Conservation (phyloP, 1,284 basidiomycete genomes). For the Dichomitus squalens region DNA sequence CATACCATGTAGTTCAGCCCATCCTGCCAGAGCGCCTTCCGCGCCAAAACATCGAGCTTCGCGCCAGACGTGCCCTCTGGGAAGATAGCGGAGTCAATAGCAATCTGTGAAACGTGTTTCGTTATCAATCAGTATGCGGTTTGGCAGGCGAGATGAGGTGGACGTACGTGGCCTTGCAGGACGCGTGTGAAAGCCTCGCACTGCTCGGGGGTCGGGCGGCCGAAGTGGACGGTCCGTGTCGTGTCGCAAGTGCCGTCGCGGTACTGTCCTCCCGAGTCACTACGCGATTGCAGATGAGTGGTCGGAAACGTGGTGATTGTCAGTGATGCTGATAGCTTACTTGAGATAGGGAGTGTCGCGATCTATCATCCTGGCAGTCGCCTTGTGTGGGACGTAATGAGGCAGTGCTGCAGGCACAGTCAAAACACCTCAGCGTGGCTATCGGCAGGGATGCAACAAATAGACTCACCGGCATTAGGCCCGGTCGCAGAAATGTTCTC, state of each 20-base stretch:
- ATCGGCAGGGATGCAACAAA: background rate
- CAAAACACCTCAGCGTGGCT: background rate
- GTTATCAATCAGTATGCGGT: background rate
- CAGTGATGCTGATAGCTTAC: slow-evolving; percentile 43
- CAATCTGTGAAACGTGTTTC: slow-evolving; percentile 59
- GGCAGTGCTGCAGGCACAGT: slow-evolving; percentile 63
- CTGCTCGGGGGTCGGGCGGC: slow-evolving; percentile 78
- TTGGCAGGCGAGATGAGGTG: slow-evolving; percentile 12
- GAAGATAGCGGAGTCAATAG: slow-evolving; percentile 88
- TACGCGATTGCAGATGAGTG: slow-evolving; percentile 34
- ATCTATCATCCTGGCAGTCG: slow-evolving; percentile 75
- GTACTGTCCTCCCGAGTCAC: slow-evolving; percentile 91
- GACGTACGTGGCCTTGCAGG: slow-evolving; percentile 89
- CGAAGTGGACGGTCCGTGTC: slow-evolving; percentile 89
- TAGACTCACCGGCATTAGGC: slow-evolving; percentile 69
- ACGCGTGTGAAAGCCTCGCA: slow-evolving; percentile 94
- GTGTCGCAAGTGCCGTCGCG: slow-evolving; percentile 93
- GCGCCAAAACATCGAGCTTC: slow-evolving; percentile 84
- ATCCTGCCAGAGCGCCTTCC: slow-evolving; percentile 87
- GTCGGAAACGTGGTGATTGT: background rate
- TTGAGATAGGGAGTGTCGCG: slow-evolving; percentile 87
- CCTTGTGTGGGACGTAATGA: slow-evolving; percentile 85
- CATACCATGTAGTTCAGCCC: slow-evolving; percentile 80
- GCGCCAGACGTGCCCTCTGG: slow-evolving; percentile 85
- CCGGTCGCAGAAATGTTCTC: slow-evolving; percentile 93